phyloP scores from a whole-genome alignment of 495 filamentous ascomycete species.

The Xylaria venustula region DNA sequence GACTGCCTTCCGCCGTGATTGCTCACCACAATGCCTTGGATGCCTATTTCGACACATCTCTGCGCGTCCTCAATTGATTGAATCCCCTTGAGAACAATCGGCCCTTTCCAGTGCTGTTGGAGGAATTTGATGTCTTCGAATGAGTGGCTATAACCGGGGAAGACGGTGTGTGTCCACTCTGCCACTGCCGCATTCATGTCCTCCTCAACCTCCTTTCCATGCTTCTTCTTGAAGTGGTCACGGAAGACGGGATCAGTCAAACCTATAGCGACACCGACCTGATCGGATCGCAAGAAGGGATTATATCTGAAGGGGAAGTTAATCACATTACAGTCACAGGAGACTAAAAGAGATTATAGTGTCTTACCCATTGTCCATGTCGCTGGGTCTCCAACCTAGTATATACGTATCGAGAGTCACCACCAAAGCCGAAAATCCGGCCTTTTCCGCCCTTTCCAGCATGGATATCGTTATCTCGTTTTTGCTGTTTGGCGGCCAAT shows the following conservation, averaged over 20 bases:
- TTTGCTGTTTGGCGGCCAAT: conserved; percentile 52
- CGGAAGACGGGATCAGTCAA: conserved; percentile 29
- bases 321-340: background rate
- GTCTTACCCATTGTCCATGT: conserved; percentile 61
- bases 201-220: conserved; percentile 5
- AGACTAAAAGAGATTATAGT: background rate
- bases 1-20: conserved; percentile 65
- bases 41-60: conserved; percentile 45
- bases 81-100: conserved; percentile 61
- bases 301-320: conserved; percentile 15
- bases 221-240: conserved; percentile 17
- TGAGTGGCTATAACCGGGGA: conserved; percentile 18
- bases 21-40: conserved; percentile 54
- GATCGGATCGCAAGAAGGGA: conserved; percentile 24
- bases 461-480: conserved; percentile 57
- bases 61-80: conserved; percentile 55
- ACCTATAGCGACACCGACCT: conserved; percentile 26
- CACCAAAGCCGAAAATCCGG: conserved; percentile 50
- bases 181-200: conserved; percentile 17
- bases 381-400: conserved; percentile 57
- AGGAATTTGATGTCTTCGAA: conserved; percentile 57
- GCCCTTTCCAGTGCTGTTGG: conserved; percentile 38
- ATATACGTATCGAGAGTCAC: conserved; percentile 59
- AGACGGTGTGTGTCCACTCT: conserved; percentile 22
- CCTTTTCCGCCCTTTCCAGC: conserved; percentile 54